Evolutionary conservation across 164 flowering plant species (phyloP).

Genomic region (Stephania japonica): DNA sequence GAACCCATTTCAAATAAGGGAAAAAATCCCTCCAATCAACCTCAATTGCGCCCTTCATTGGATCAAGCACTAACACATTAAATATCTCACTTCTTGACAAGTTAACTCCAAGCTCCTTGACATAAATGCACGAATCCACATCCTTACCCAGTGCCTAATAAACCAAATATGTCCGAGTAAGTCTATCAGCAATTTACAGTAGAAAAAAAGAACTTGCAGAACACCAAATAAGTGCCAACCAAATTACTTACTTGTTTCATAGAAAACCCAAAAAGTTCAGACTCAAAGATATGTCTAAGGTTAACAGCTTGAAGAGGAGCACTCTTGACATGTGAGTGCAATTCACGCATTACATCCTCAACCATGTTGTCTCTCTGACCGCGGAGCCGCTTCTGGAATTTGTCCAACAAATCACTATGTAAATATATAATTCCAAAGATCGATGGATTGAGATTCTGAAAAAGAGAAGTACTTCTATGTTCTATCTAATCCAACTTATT

Average conservation of each 20-base stretch:
- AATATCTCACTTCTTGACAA: slow-evolving; percentile 59
- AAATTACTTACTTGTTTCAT: slow-evolving; percentile 61
- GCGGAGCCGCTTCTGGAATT: slow-evolving; percentile 58
- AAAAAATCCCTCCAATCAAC: slow-evolving; percentile 99
- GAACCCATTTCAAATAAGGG: slow-evolving; percentile 87
- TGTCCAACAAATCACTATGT: background rate
- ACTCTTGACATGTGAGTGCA: slow-evolving; percentile 32
- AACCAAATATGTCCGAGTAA: background rate
- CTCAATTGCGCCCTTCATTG: slow-evolving; percentile 84
- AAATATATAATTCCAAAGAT: background rate
- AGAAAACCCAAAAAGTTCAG: slow-evolving; percentile 68
- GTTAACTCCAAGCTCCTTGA: slow-evolving; percentile 59
- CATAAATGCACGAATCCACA: slow-evolving; percentile 51
- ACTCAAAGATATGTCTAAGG: slow-evolving; percentile 51
- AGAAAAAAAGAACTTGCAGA: background rate
- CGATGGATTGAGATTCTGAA: background rate
- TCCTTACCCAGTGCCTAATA: slow-evolving; percentile 71
- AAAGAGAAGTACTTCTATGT: background rate
- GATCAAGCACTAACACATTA: slow-evolving; percentile 53
- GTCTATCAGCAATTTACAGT: background rate
- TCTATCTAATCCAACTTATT: background rate
- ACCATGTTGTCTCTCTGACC: slow-evolving; percentile 56
- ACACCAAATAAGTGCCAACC: background rate
- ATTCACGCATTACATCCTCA: slow-evolving; percentile 34
- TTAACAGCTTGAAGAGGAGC: slow-evolving; percentile 43